Evolutionary conservation across 495 filamentous ascomycete species (phyloP).

Genomic region (Trichocladium antarcticum): DNA sequence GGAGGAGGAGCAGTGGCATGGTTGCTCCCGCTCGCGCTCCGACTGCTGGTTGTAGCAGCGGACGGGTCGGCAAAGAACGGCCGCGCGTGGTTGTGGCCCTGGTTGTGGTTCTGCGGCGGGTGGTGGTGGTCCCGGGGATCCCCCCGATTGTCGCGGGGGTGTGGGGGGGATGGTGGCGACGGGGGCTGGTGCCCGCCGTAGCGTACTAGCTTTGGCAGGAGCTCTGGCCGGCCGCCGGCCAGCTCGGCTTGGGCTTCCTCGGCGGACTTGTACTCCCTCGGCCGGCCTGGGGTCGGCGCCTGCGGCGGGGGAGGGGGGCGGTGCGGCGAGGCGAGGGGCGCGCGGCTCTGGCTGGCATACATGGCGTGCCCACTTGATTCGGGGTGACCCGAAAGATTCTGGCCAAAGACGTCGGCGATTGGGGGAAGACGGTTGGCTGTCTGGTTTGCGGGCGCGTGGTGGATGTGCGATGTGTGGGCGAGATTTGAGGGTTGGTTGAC

Average conservation of each 20-base stretch:
- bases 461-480: constrained; percentile 79
- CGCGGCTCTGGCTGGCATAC: constrained; percentile 22
- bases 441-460: constrained; percentile 78
- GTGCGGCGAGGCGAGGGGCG: constrained; percentile 67
- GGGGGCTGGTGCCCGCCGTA: constrained; percentile 85
- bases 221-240: constrained; percentile 80
- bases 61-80: constrained; percentile 1
- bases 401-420: constrained; percentile 86
- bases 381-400: constrained; percentile 60
- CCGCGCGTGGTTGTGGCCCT: background rate
- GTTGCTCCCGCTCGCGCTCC: constrained; percentile 1
- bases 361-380: constrained; percentile 61
- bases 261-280: constrained; percentile 85
- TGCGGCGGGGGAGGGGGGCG: constrained; percentile 34
- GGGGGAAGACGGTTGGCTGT: constrained; percentile 90
- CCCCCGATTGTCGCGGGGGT: constrained; percentile 24
- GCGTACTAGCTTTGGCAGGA: constrained; percentile 86
- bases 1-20: background rate
- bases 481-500: constrained; percentile 78
- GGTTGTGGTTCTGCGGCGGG: background rate
- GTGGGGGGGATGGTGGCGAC: constrained; percentile 77
- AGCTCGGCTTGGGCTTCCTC: constrained; percentile 88
- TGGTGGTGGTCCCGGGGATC: background rate
- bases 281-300: constrained; percentile 41
- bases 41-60: background rate